These are phyloP conservation scores for Penicillium polonicum DNA, from an alignment of 2,329 filamentous ascomycete genomes.

Conservation along the genomic window DNA sequence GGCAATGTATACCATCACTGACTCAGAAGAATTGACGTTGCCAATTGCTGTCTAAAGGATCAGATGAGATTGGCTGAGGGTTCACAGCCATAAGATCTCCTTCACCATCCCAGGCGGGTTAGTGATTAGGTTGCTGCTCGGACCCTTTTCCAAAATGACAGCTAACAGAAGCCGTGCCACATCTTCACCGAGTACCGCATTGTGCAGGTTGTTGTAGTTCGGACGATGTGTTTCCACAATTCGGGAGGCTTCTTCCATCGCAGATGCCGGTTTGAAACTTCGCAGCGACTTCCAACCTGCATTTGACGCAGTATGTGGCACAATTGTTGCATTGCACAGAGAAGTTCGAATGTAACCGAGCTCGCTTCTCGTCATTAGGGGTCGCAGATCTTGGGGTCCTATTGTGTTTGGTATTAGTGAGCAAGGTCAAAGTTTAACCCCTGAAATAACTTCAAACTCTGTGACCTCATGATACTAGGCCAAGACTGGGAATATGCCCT, in stretches of 20 bases:
- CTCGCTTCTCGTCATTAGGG: neutral
- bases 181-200: neutral
- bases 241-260: neutral
- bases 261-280: no score
- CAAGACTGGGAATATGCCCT: no score
- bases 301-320: neutral
- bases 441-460: neutral
- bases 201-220: neutral
- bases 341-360: neutral
- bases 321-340: no score
- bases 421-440: neutral
- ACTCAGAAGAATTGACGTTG: neutral
- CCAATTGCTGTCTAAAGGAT: neutral
- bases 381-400: neutral
- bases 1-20: neutral
- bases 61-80: neutral
- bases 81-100: neutral
- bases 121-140: neutral
- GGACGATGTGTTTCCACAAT: neutral
- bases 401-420: neutral
- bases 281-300: neutral
- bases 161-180: neutral
- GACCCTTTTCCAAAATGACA: neutral
- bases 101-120: neutral
- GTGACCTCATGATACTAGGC: no score